Conservation (phyloP, 179 eudicot species). For the Silene noctiflora region DNA sequence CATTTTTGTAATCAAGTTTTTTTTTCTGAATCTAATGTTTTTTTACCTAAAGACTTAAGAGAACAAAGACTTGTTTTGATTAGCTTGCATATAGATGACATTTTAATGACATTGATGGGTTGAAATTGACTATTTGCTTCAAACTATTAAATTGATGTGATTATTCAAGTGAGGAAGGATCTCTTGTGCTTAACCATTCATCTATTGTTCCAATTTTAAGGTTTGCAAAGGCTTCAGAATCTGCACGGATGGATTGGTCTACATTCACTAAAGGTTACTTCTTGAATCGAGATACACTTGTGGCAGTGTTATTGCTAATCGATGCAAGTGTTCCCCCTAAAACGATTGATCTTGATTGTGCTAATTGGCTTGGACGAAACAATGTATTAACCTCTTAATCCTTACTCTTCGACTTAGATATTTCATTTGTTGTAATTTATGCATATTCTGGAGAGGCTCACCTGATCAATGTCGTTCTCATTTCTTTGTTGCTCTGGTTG, state of each 20-base stretch:
- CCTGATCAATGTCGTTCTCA: neutral
- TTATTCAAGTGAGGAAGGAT: neutral
- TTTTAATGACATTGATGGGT: neutral
- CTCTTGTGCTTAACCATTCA: neutral
- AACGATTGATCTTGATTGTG: slow-evolving; percentile 93
- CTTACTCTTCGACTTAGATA: neutral
- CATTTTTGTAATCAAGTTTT: neutral
- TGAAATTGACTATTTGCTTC: neutral
- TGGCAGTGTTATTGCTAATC: slow-evolving; percentile 67
- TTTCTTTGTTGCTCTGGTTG: slow-evolving; percentile 14
- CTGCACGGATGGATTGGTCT: slow-evolving; percentile 96
- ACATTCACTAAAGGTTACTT: slow-evolving; percentile 94
- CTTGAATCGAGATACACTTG: slow-evolving; percentile 72
- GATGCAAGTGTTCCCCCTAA: slow-evolving; percentile 98
- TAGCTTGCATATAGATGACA: neutral
- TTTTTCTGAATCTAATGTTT: no score
- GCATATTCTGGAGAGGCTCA: neutral
- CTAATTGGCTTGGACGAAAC: slow-evolving; percentile 95
- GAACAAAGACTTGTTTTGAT: no score
- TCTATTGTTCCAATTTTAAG: slow-evolving; percentile 32
- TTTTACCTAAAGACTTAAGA: no score
- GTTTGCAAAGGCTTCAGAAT: slow-evolving; percentile 87
- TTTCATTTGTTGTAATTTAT: neutral
- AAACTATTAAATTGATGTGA: neutral
- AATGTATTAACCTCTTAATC: slow-evolving; percentile 43